Conservation (phyloP, 2,329 filamentous ascomycete species). For the Teratosphaeria zuluensis region DNA sequence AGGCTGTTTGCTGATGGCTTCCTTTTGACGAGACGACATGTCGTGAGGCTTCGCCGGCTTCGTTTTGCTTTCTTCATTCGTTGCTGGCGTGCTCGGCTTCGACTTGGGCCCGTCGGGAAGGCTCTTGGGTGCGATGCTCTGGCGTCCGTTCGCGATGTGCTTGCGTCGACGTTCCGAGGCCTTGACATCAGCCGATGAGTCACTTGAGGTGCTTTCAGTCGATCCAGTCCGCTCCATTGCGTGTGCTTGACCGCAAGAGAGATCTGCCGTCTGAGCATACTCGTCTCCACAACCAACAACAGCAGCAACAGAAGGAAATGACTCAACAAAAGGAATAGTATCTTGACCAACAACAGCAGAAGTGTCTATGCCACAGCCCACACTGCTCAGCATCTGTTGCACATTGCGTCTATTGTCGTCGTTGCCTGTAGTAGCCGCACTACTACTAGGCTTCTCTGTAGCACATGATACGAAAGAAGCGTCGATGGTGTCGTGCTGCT, state of each 20-base stretch:
- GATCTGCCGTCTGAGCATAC: constrained; percentile 8
- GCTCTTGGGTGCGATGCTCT: constrained; percentile 19
- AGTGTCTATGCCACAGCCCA: constrained; percentile 14
- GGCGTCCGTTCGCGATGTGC: constrained; percentile 21
- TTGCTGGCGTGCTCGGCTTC: neutral
- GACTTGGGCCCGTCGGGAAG: constrained; percentile 8
- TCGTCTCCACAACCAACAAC: constrained; percentile 7
- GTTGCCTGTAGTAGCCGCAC: constrained; percentile 16
- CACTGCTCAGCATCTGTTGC: constrained; percentile 14
- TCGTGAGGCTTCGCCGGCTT: constrained; percentile 16
- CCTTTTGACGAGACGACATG: constrained; percentile 20
- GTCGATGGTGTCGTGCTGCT: constrained; percentile 6
- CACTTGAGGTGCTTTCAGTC: constrained; percentile 11
- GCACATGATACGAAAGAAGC: constrained; percentile 16
- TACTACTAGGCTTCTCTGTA: constrained; percentile 14
- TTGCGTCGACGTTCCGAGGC: constrained; percentile 19
- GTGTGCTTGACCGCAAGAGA: constrained; percentile 5
- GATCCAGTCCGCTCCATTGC: constrained; percentile 17
- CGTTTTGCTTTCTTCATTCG: neutral
- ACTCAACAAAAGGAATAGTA: constrained; percentile 6
- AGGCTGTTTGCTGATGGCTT: constrained; percentile 40
- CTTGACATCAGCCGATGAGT: constrained; percentile 10
- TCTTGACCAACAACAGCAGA: constrained; percentile 13
- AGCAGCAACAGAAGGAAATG: constrained; percentile 9
- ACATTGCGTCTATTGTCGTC: constrained; percentile 12